Conservation (phyloP, 257 asterid species). For the Ligustrum vulgare region DNA sequence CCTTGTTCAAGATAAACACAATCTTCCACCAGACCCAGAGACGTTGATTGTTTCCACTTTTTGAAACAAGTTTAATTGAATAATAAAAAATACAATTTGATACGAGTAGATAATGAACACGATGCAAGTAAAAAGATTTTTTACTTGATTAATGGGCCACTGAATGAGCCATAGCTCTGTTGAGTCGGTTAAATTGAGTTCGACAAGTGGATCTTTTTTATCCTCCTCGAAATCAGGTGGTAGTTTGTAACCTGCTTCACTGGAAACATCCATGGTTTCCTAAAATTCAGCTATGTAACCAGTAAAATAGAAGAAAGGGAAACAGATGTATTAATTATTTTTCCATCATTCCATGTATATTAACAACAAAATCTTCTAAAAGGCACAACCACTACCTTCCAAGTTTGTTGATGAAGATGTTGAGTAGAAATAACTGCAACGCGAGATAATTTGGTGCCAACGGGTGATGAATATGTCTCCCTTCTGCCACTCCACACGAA, state of each 20-base stretch:
- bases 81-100: background rate
- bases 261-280: constrained; percentile 28
- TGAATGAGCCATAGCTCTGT: constrained; percentile 79
- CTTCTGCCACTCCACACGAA: too few relatives aligned
- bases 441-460: too few relatives aligned
- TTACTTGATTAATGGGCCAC: constrained; percentile 62
- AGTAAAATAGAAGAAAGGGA: background rate
- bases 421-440: too few relatives aligned
- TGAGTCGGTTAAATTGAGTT: constrained; percentile 44
- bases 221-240: constrained; percentile 52
- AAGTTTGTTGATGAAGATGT: too few relatives aligned
- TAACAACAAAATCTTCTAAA: too few relatives aligned
- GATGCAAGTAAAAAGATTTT: background rate
- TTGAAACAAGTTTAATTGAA: background rate
- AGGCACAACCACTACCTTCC: too few relatives aligned
- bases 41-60: background rate
- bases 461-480: too few relatives aligned
- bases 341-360: too few relatives aligned
- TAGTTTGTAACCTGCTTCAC: constrained; percentile 39
- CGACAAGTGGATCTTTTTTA: constrained; percentile 50
- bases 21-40: background rate
- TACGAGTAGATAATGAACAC: background rate
- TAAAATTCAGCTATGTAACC: constrained; percentile 13
- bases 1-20: background rate
- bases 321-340: background rate